phyloP scores from a whole-genome alignment of 2,329 filamentous ascomycete genomes.

The Fusarium pseudograminearum region DNA sequence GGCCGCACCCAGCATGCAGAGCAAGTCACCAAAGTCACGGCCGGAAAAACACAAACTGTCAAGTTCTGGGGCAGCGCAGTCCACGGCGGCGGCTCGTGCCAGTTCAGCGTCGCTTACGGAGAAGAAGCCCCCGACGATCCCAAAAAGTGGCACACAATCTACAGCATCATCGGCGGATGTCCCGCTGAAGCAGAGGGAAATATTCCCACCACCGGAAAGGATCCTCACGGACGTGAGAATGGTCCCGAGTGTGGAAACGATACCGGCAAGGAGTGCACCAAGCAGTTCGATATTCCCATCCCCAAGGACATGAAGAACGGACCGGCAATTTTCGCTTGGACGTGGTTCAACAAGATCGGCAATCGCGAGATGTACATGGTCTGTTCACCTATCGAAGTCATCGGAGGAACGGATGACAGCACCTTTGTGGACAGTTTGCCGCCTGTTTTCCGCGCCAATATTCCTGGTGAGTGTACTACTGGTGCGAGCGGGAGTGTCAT shows the following conservation, averaged over 20 bases:
- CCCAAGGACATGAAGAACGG: constrained; percentile 51
- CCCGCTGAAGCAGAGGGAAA: constrained; percentile 45
- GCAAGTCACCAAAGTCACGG: constrained; percentile 41
- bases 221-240: constrained; percentile 39
- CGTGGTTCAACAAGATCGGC: constrained; percentile 80
- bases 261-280: constrained; percentile 40
- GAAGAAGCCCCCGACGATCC: constrained; percentile 35
- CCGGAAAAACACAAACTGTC: constrained; percentile 39
- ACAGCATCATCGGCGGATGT: constrained; percentile 45
- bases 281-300: constrained; percentile 45
- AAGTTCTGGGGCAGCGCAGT: constrained; percentile 49
- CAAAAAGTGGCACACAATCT: constrained; percentile 42
- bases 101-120: constrained; percentile 46
- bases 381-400: constrained; percentile 77
- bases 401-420: constrained; percentile 51
- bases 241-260: constrained; percentile 43
- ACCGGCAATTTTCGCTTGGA: constrained; percentile 79
- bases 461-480: constrained; percentile 44
- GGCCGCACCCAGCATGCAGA: constrained; percentile 37
- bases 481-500: constrained; percentile 37
- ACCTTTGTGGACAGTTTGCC: constrained; percentile 38
- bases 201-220: constrained; percentile 5
- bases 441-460: constrained; percentile 43
- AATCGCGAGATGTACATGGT: constrained; percentile 92
- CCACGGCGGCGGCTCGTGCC: constrained; percentile 46